phyloP scores from a whole-genome alignment of 2,329 filamentous ascomycete species.

The Neofusicoccum sp. region DNA sequence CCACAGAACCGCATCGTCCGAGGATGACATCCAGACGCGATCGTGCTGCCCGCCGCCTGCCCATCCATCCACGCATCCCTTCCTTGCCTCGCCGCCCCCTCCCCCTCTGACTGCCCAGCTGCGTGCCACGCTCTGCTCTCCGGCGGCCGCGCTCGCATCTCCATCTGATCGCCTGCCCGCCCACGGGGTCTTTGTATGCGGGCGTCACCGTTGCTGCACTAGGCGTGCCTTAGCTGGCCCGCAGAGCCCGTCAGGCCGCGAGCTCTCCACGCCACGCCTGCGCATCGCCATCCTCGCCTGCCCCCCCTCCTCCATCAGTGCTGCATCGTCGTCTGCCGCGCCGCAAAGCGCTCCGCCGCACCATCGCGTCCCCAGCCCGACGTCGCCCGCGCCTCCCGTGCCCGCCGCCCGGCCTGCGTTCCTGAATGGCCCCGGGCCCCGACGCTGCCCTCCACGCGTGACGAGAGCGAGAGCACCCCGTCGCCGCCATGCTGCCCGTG shows the following conservation, averaged over 20 bases:
- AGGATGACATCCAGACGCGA: constrained; percentile 6
- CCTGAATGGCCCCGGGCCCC: constrained; percentile 10
- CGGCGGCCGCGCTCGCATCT: constrained; percentile 5
- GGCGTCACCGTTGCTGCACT: constrained; percentile 15
- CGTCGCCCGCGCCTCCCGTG: constrained; percentile 6
- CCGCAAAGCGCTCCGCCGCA: constrained; percentile 7
- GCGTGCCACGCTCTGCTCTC: neutral
- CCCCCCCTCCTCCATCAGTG: neutral
- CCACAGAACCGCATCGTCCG: constrained; percentile 21
- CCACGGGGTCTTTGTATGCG: constrained; percentile 18
- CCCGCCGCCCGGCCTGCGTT: neutral
- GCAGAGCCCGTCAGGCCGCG: constrained; percentile 14
- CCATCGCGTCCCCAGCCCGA: constrained; percentile 8
- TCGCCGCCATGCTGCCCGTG: constrained; percentile 17
- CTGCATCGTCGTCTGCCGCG: constrained; percentile 10
- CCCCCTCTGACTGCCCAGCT: neutral
- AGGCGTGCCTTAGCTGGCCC: constrained; percentile 14
- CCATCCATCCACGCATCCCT: constrained; percentile 16
- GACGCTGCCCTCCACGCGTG: constrained; percentile 7
- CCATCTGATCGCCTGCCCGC: constrained; percentile 10
- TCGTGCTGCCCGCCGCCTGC: constrained; percentile 3
- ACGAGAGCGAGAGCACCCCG: constrained; percentile 6
- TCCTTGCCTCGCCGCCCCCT: constrained; percentile 1
- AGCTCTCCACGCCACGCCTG: constrained; percentile 17
- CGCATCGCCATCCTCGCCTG: constrained; percentile 5